Base-by-base conservation (phyloP, 495 filamentous ascomycete genomes). In the Trichoderma asperelloides region DNA sequence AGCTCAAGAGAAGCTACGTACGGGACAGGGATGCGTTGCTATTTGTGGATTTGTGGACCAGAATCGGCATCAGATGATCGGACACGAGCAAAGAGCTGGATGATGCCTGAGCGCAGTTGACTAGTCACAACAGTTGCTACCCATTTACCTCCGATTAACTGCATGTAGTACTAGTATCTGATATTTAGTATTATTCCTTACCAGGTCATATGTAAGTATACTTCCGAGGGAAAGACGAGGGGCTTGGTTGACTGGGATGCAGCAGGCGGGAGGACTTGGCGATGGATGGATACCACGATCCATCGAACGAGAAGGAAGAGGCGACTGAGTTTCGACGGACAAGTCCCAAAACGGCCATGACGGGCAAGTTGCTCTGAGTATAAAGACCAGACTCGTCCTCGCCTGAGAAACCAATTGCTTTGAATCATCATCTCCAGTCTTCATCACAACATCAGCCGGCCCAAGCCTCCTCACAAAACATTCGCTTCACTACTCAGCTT, bases 21-120 rank as follows among this genome's bases (percentile, higher is more conserved):
- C 30, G 13, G 21, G 27, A 7, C 21, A 60, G 55, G 55, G 55
- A 18, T 60, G 55, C 16, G 55, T 28, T 30, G 23, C 55, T 60
- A 60, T 27, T 30, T 60, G 55, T 60, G 55, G 55, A 60, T 21
- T 12, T 37, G 33, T 37, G 33, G 47, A 47, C 43, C 43, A 55
- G 49, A 21, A 60, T 60, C 55, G 55, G 3, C 27, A 60, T 60
- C 55, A 60, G 55, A 60, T 60, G 55, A 60, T 60, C 55, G 55
- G 55, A 60, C 27, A 30, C 23, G 55, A 60, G 23, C 55, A 27
- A n/a, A 60, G 55, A 60, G 23, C 55, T 25, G 23, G 55, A 30
- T 11, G n/a, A 13, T 30, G 23, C 55, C 55, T 60, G 27, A 15
- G 55, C 47, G 7, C 21, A 21, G n/a, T 18, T 51, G 47, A 51